Base-by-base conservation (phyloP, 2,329 filamentous ascomycete species). In the Cordyceps tenuipes region DNA sequence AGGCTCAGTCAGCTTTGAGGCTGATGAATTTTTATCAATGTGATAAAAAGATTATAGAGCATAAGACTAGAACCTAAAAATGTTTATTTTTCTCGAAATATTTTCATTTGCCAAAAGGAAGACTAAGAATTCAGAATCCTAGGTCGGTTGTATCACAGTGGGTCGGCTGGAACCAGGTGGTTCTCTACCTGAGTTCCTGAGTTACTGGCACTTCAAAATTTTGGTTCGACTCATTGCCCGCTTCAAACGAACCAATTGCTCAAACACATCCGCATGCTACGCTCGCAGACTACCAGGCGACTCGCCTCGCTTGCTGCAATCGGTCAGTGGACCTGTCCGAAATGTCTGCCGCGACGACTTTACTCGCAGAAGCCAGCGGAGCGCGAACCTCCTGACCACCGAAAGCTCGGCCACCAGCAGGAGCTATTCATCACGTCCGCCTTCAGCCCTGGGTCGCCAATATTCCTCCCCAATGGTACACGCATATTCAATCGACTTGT, bases 401-500 rank as follows among this genome's bases (percentile, higher is more conserved):
- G 84, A 64, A 77, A 81, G 65, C 77, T 87, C 61, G 84, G 79
- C 52, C 66, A 82, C 55, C 78, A 84, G 62, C 90, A 94, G 67
- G 84, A 89, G 66, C 83, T 96, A 44, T 95, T 94, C 72, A 89
- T 85, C 43, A 90, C 83, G 15, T 91, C 90, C 1, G 72, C 82
- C 43, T 92, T 91, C 71, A 94, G 89, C 67, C 90, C 91, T 3
- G 91, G 91, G 1, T 94, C 90, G 17, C 90, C 91, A 3, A 85
- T 96, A 12, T 90, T 96, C 68, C 81, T 92, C 6, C 91, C 91
- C 23, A 87, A 90, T 69, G 91, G 91, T 64, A 82, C 91, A 0
- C 85, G 86, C 61, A 83, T 96, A 66, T 91, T 96, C 77, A 92
- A 94, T 70, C 88, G 90, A 59, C 83, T 96, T 23, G 84, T 91